phyloP scores from a whole-genome alignment of 106 monocot species.

The Dendrobium nobile region DNA sequence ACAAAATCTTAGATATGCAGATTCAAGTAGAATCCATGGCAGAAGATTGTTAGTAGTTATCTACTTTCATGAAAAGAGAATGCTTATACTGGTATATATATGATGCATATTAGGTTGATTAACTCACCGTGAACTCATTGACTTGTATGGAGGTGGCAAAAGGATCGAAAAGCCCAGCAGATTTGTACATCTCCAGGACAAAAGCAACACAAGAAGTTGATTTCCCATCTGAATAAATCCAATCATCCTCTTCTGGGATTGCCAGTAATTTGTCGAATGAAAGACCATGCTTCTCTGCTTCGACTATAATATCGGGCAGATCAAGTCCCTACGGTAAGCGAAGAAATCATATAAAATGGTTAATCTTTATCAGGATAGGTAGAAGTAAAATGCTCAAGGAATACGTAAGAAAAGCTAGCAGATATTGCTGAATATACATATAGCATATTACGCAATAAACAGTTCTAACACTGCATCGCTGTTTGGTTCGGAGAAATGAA shows the following conservation, averaged over 20 bases:
- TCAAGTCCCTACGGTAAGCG: conserved; percentile 52
- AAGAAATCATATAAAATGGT: conserved; percentile 1
- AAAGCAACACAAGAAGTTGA: conserved; percentile 92
- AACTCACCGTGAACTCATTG: conserved; percentile 92
- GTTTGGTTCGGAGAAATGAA: not conserved
- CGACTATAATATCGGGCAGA: conserved; percentile 71
- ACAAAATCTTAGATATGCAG: not conserved
- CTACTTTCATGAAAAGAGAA: no score
- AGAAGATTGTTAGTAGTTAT: no score
- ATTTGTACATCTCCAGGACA: conserved; percentile 91
- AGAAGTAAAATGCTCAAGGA: not conserved
- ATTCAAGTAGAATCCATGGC: not conserved
- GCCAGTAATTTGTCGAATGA: conserved; percentile 78
- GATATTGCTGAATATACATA: not conserved
- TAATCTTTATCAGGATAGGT: not conserved
- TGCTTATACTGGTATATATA: not conserved
- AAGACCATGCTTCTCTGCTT: conserved; percentile 64
- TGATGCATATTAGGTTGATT: not conserved
- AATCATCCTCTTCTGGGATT: conserved; percentile 83
- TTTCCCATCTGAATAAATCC: conserved; percentile 79
- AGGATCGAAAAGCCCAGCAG: conserved; percentile 77
- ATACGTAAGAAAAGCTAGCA: not conserved
- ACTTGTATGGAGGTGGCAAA: conserved; percentile 63
- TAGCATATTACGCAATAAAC: not conserved
- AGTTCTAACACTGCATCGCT: not conserved